Base-by-base conservation (phyloP, 2,329 filamentous ascomycete genomes). In the Blastomyces parvus region DNA sequence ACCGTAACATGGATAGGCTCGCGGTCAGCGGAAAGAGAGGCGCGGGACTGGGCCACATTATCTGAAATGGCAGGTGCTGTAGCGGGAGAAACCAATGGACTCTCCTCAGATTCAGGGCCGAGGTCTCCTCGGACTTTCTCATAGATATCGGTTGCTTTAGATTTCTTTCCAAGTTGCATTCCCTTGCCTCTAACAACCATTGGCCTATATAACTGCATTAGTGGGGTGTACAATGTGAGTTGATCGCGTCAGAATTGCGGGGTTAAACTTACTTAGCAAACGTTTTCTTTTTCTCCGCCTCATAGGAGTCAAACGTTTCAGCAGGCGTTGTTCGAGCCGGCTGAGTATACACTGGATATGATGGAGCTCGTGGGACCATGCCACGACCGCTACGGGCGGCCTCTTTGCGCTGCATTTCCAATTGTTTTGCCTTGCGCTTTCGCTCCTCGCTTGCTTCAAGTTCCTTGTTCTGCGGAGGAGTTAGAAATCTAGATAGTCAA, bases 111-210 rank as follows among this genome's bases (percentile, higher is more conserved):
- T 72, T 96, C 91, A 46, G 88, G 84, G n/a, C 91, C 92, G 73
- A 97, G 83, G 68, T 97, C 93, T 64, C 90, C 90, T 68, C 91
- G 88, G 42, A 99, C 92, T 71, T 92, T 89, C 78, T 97, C 93
- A 74, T 96, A 97, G 83, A 97, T 96, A 76, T 96, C 93, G 38
- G 89, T 96, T 27, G 90, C 92, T 82, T 97, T 97, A 65, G 90
- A 96, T 81, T 99, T 99, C 82, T 97, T 97, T 78, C 94, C 94
- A 63, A 99, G 82, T 77, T 97, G 93, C 95, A 99, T 99, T 69
- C 94, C 94, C 82, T 99, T 99, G 71, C 91, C 91, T 79, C 95
- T 91, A 64, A 88, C 84, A 60, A 89, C 73, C 38, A 80, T 63
- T 22, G 78, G 74, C 65, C 85, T 71, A 85, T 74, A 36, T 44